Base-by-base conservation (phyloP, 768 basidiomycete species). In the Boletus huronensis region DNA sequence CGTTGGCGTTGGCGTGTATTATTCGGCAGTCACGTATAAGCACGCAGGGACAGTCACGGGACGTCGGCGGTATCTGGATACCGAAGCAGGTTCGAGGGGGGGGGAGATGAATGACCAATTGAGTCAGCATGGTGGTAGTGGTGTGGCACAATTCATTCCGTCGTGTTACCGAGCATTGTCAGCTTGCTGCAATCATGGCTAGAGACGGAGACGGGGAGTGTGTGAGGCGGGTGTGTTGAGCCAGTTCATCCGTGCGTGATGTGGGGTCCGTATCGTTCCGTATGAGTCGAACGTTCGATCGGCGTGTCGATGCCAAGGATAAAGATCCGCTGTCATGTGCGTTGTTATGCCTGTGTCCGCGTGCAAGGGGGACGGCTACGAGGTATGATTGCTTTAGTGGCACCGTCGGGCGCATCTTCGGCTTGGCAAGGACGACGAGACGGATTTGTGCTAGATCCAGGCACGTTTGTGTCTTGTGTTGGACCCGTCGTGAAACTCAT, bases 241-340 rank as follows among this genome's bases (percentile, higher is more conserved):
- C 50, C 44, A 21, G 31, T 7, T 16, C 23, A 8, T 36, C 31
- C 40, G 39, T 31, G 44, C 14, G 49, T 44, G 36, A 36, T 44
- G 52, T 23, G 31, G n/a, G 46, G 56, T 28, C 60, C 61, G 61
- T 47, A 23, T 53, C 41, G 14, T 41, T 53, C 61, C 61, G 58
- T 26, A 5, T 8, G 2, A n/a, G 7, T 47, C 46, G 31, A 38
- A 42, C 19, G 36, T 23, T 44, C 28, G 58, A 42, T 25, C 29
- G 29, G 50, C 3, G 47, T 41, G 43, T 60, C 48, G 26, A 38
- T 19, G 36, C 36, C 52, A 62, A 48, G 19, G 32, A 26, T 44
- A 25, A 32, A 44, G 29, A 53, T 28, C 36, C 56, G 46, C 46
- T 63, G 61, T 54, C 60, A 52, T 38, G 51, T 47, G 40, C 17